Percentiles rank a stretch among this genome's conserved stretches.
Evolutionary conservation across 345 rosid species (phyloP).

Genomic region (Fremontodendron californicum): DNA sequence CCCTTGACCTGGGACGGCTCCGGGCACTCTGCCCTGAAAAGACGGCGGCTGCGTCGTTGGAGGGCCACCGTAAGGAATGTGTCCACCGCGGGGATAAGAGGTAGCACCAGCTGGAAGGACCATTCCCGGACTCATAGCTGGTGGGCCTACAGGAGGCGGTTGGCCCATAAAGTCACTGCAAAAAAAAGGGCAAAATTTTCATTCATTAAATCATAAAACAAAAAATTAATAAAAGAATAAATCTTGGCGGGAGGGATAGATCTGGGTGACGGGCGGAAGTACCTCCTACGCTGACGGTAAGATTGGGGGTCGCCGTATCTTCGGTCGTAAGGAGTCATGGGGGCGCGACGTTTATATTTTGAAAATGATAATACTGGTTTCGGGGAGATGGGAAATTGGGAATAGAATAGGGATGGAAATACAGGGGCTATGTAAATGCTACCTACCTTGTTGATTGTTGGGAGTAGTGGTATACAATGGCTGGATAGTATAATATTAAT

Average conservation of each 20-base stretch:
- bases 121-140: conserved; percentile 26
- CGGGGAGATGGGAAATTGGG: too few relatives aligned
- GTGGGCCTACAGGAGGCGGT: conserved; percentile 28
- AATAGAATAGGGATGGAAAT: too few relatives aligned
- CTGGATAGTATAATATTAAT: too few relatives aligned
- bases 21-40: conserved; percentile 32
- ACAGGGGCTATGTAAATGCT: too few relatives aligned
- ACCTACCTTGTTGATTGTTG: too few relatives aligned
- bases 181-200: not conserved
- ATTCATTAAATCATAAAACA: not conserved
- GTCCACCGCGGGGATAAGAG: conserved; percentile 36
- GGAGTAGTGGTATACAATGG: too few relatives aligned
- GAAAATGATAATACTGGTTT: too few relatives aligned
- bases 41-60: conserved; percentile 24
- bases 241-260: not conserved
- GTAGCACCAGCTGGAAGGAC: conserved; percentile 21
- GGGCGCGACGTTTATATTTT: not conserved
- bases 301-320: conserved; percentile 76
- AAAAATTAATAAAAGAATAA: not conserved
- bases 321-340: conserved; percentile 62
- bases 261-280: not conserved
- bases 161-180: conserved; percentile 51
- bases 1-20: conserved; percentile 16
- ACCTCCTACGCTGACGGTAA: conserved; percentile 86
- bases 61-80: conserved; percentile 43